phyloP scores from a whole-genome alignment of 2,329 filamentous ascomycete species.

The Sarocladium kiliense region DNA sequence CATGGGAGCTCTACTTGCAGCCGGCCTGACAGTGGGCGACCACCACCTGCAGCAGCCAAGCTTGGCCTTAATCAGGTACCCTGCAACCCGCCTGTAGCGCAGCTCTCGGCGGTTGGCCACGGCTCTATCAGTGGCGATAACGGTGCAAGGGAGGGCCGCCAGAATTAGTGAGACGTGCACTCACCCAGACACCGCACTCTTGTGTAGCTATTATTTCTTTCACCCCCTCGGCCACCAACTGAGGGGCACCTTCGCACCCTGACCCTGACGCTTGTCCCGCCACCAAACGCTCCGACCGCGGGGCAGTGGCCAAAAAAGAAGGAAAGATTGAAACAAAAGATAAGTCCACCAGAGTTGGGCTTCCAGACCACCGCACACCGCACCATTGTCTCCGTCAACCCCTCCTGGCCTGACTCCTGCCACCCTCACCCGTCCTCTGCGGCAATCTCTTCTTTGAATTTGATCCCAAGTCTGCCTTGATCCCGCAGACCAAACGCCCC shows the following conservation, averaged over 20 bases:
- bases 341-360: neutral
- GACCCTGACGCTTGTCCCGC: constrained; percentile 6
- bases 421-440: neutral
- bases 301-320: constrained; percentile 7
- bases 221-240: neutral
- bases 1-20: too few species aligned
- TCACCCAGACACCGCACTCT: too few species aligned
- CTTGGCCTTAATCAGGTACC: neutral
- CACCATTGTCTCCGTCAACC: neutral
- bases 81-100: neutral
- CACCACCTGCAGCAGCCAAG: too few species aligned
- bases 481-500: neutral
- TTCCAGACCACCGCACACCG: neutral
- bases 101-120: neutral
- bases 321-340: neutral
- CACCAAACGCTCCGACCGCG: constrained; percentile 7
- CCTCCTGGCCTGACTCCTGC: neutral
- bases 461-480: neutral
- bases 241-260: neutral
- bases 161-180: too few species aligned
- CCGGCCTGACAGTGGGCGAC: too few species aligned
- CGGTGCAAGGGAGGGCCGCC: too few species aligned
- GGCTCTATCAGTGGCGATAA: neutral
- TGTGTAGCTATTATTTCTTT: neutral
- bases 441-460: neutral